These are phyloP conservation scores for Xylaria hypoxylon DNA, from an alignment of 2,329 filamentous ascomycete genomes.

Conservation along the genomic window DNA sequence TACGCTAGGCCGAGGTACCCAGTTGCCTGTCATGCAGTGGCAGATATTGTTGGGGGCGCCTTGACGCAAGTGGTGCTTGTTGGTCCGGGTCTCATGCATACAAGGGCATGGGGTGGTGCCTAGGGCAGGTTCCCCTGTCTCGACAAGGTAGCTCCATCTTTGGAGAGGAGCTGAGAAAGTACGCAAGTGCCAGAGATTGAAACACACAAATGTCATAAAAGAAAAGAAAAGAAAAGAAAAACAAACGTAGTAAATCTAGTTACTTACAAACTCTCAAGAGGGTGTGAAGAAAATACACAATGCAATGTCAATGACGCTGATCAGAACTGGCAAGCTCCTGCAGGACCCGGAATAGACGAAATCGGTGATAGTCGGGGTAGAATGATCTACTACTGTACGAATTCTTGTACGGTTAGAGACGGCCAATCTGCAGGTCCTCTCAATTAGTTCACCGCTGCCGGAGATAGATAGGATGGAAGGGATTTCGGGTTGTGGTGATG, in stretches of 20 bases:
- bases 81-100: conserved; percentile 46
- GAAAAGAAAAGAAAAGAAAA: conserved; percentile 5
- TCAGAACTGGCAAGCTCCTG: neutral
- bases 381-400: neutral
- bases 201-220: neutral
- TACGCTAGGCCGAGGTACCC: conserved; percentile 16
- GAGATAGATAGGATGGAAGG: neutral
- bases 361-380: neutral
- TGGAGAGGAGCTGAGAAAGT: conserved; percentile 11
- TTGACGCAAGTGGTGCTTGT: conserved; percentile 45
- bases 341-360: neutral
- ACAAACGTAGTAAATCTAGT: neutral
- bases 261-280: conserved; percentile 20
- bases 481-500: neutral
- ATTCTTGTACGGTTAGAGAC: conserved; percentile 6
- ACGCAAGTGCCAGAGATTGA: neutral
- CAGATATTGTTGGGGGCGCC: conserved; percentile 27
- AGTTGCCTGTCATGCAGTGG: conserved; percentile 29
- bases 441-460: conserved; percentile 24
- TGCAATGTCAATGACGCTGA: neutral
- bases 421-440: conserved; percentile 16
- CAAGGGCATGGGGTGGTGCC: conserved; percentile 44
- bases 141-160: conserved; percentile 32
- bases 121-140: conserved; percentile 44
- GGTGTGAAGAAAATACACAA: neutral